Evolutionary conservation across 345 rosid species (phyloP), one percentile per base, ranked within the genome.

Genomic region (Pugionium cornutum): DNA sequence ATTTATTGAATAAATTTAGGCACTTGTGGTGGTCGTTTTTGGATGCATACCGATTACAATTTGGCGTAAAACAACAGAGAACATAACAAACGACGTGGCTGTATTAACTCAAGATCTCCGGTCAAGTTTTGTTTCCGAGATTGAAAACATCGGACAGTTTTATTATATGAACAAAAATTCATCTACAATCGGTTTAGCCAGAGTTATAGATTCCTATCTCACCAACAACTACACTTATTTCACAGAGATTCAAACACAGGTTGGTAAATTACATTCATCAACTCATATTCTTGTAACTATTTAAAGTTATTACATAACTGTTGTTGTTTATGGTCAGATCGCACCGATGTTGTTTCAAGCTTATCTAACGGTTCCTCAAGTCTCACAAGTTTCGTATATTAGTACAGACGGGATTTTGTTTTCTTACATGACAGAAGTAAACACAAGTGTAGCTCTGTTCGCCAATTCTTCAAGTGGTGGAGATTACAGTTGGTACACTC

Each of bases 401-500:
- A 56, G 63, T 29, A 46, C 28, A 1, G 34, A 61, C 1, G 68
- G 77, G 60, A 53, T 67, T 53, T 67, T 67, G 10, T 47, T 74
- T 34, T 67, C 69, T 40, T 67, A 53, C 64, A 33, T 41, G 2
- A 32, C 44, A 37, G 32, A 45, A 4, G 3, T 11, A 28, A 48
- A 67, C 54, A 40, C n/a, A 74, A 67, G 18, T 10, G 28, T 73
- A 6, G 72, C 64, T 30, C 46, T 67, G 39, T 73, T 60, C 31
- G 50, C 68, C 18, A 73, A 67, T 34, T 66, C 70, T 34, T 46
- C 66, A 35, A 58, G 10, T 55, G 58, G 69, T 11, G 40, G 32
- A 56, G 59, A 59, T 32, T 59, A 73, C 57, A 59, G 51, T 66
- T 67, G 68, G 73, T 74, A 74, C 54, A 53, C 48, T 67, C 77